Percentiles rank a stretch among this genome's conserved stretches.
These are phyloP conservation scores for Ustilago nuda DNA, from an alignment of 1,284 basidiomycete species.

Conservation along the genomic window DNA sequence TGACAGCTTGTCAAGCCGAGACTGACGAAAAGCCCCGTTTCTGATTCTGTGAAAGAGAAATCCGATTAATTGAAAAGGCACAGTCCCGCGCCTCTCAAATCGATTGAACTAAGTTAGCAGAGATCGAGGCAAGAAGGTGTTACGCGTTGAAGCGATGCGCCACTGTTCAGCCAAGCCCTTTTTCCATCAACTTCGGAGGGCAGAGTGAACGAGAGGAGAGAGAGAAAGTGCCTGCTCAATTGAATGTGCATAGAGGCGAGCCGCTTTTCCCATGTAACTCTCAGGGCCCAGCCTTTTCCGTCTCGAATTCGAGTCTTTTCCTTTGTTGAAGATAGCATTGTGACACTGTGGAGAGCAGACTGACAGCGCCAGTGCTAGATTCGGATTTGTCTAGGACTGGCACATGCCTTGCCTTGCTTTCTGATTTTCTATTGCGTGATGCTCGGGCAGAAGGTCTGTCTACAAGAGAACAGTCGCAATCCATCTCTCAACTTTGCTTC, in stretches of 20 bases:
- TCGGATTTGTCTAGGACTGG: conserved; percentile 3
- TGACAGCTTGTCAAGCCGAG: neutral
- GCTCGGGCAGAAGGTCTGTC: conserved; percentile 11
- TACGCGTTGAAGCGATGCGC: neutral
- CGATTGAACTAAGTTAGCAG: neutral
- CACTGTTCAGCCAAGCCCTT: neutral
- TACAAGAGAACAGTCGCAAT: neutral
- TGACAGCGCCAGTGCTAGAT: neutral
- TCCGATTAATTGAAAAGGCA: neutral
- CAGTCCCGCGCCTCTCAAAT: neutral
- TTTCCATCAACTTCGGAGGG: neutral
- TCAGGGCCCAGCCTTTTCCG: conserved; percentile 10
- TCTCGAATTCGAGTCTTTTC: neutral
- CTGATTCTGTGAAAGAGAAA: neutral
- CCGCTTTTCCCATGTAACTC: neutral
- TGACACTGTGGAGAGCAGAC: conserved; percentile 1
- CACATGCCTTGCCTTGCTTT: neutral
- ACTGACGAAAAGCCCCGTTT: neutral
- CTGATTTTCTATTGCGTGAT: neutral
- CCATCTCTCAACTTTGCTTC: conserved; percentile 4
- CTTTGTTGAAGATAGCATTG: neutral
- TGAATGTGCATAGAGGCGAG: neutral
- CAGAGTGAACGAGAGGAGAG: too few species aligned
- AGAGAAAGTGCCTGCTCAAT: neutral
- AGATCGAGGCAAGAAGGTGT: neutral